Percentiles rank a stretch among this genome's conserved stretches.
These are phyloP conservation scores for Stagonosporopsis chrysanthemi DNA, from an alignment of 2,329 filamentous ascomycete species.

Conservation along the genomic window DNA sequence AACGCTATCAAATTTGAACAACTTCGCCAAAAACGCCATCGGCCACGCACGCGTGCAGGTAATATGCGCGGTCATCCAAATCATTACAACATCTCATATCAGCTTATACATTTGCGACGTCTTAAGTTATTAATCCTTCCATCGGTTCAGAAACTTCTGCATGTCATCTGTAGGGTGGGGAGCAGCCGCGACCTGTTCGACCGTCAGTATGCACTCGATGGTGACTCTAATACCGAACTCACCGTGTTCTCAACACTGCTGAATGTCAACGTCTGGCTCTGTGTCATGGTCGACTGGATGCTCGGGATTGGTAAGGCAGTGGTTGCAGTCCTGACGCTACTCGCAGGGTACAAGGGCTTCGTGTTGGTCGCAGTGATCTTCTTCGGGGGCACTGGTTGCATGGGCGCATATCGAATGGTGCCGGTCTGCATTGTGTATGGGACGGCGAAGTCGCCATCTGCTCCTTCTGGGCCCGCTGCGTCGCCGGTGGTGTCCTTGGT, in stretches of 20 bases:
- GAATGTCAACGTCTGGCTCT: conserved; percentile 59
- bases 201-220: conserved; percentile 24
- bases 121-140: conserved; percentile 62
- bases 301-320: conserved; percentile 56
- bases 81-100: background rate
- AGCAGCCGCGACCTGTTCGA: conserved; percentile 61
- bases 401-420: conserved; percentile 66
- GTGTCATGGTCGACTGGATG: conserved; percentile 61
- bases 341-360: conserved; percentile 63
- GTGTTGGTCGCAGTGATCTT: conserved; percentile 63
- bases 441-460: conserved; percentile 49
- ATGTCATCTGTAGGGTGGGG: conserved; percentile 61
- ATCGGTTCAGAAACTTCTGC: conserved; percentile 64
- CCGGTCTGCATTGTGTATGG: conserved; percentile 66
- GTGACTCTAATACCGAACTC: conserved; percentile 39
- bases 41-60: background rate
- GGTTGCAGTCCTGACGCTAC: conserved; percentile 60
- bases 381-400: conserved; percentile 65
- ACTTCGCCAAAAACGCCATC: conserved; percentile 6
- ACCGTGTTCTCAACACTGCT: conserved; percentile 66
- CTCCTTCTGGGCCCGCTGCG: conserved; percentile 33
- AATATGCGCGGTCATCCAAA: background rate
- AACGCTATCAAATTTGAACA: conserved; percentile 15
- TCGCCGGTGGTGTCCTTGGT: conserved; percentile 33
- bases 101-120: background rate